phyloP scores from a whole-genome alignment of 1,284 basidiomycete species.

The Psilocybe mexicana region DNA sequence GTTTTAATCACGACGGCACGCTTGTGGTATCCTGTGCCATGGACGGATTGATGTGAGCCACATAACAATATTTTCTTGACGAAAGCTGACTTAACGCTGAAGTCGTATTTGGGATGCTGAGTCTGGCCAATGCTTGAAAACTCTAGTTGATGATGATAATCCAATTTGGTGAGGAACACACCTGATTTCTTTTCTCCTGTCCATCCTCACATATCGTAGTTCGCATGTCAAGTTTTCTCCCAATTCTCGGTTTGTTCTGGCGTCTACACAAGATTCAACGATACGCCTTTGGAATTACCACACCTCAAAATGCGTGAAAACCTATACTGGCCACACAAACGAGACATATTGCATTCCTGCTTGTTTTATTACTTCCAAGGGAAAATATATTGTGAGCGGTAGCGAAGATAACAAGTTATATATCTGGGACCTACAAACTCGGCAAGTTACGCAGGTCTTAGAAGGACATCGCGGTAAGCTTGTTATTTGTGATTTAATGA shows the following conservation, averaged over 20 bases:
- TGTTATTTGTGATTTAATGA: background rate
- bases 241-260: slow-evolving; percentile 86
- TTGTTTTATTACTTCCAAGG: slow-evolving; percentile 57
- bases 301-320: slow-evolving; percentile 91
- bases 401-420: slow-evolving; percentile 90
- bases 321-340: slow-evolving; percentile 84
- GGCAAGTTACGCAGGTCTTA: slow-evolving; percentile 72
- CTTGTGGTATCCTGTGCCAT: slow-evolving; percentile 92
- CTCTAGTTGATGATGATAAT: slow-evolving; percentile 94
- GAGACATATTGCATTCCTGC: slow-evolving; percentile 74
- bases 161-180: slow-evolving; percentile 72
- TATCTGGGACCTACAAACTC: slow-evolving; percentile 89
- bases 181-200: background rate
- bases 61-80: background rate
- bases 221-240: slow-evolving; percentile 90
- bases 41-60: slow-evolving; percentile 91
- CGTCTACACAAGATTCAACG: slow-evolving; percentile 89
- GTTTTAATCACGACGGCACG: slow-evolving; percentile 93
- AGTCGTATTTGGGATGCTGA: slow-evolving; percentile 97
- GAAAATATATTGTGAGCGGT: slow-evolving; percentile 79
- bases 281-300: slow-evolving; percentile 95
- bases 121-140: slow-evolving; percentile 96
- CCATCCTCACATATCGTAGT: slow-evolving; percentile 36
- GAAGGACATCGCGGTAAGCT: slow-evolving; percentile 78
- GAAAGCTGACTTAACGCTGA: slow-evolving; percentile 11